A percentile compares a stretch with the other conserved stretches of the same genome.
Conservation (phyloP, 2,329 filamentous ascomycete species). For the Hymenotorrendiella dingleyae region DNA sequence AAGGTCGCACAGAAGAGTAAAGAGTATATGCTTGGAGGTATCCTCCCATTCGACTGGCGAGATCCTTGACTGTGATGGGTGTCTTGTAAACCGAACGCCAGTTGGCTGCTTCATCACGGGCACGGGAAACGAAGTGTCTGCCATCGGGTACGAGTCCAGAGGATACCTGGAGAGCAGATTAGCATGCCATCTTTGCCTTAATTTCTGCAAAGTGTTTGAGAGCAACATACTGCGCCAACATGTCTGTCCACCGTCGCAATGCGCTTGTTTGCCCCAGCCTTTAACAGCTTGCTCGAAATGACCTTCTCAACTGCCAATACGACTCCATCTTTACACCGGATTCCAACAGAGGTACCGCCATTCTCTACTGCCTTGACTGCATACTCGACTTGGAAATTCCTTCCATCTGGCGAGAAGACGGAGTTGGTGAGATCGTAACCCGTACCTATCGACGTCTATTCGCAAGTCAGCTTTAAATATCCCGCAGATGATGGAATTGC, state of each 20-base stretch:
- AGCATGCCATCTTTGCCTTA: not conserved
- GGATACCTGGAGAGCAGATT: slow-evolving; percentile 79
- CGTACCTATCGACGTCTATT: slow-evolving; percentile 96
- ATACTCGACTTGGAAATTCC: slow-evolving; percentile 99
- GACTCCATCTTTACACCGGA: slow-evolving; percentile 94
- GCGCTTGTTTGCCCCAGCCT: slow-evolving; percentile 91
- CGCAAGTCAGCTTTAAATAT: slow-evolving; percentile 17
- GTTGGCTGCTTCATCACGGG: slow-evolving; percentile 84
- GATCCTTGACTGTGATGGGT: slow-evolving; percentile 80
- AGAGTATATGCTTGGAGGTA: slow-evolving; percentile 97
- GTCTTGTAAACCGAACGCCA: slow-evolving; percentile 95
- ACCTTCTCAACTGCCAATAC: slow-evolving; percentile 97
- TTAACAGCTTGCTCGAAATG: slow-evolving; percentile 89
- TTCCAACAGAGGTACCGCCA: slow-evolving; percentile 91
- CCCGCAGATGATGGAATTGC: slow-evolving; percentile 21
- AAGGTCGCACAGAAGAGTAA: slow-evolving; percentile 93
- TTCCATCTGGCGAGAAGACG: slow-evolving; percentile 97
- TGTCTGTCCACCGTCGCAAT: slow-evolving; percentile 94
- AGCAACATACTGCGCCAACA: slow-evolving; percentile 72
- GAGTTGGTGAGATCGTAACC: slow-evolving; percentile 99
- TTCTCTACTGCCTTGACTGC: slow-evolving; percentile 98
- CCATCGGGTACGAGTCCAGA: slow-evolving; percentile 93
- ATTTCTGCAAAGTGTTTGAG: not conserved
- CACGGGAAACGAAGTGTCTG: slow-evolving; percentile 88
- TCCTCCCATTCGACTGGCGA: slow-evolving; percentile 88